These are phyloP conservation scores for Neurospora tetrasperma DNA, from an alignment of 495 filamentous ascomycete genomes.

Conservation along the genomic window DNA sequence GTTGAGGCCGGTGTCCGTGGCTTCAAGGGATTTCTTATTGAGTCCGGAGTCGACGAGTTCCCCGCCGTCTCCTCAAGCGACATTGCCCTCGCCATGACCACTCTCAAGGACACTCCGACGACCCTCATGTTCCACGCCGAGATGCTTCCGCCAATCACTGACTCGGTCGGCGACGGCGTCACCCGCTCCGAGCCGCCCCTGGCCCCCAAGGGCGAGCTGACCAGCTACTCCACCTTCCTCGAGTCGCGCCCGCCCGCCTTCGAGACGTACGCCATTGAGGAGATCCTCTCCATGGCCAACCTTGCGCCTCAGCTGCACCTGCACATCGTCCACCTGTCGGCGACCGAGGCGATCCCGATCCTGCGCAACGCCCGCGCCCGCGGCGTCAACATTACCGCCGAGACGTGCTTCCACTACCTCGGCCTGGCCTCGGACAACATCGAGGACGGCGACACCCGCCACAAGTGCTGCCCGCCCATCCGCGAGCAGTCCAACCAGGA, in stretches of 20 bases:
- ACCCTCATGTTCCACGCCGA: constrained; percentile 98
- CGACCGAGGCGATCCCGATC: constrained; percentile 85
- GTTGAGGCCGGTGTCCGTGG: constrained; percentile 80
- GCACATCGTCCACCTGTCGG: constrained; percentile 92
- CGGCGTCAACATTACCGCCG: constrained; percentile 86
- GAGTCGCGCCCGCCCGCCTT: constrained; percentile 81
- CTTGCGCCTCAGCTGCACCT: constrained; percentile 75
- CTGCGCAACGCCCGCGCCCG: constrained; percentile 65
- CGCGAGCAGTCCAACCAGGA: constrained; percentile 76
- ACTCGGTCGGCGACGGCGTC: constrained; percentile 70
- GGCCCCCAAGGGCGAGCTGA: constrained; percentile 63
- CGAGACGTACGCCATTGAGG: constrained; percentile 81
- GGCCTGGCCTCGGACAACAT: constrained; percentile 83
- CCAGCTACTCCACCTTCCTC: constrained; percentile 82
- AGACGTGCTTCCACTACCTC: constrained; percentile 98
- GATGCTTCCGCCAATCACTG: constrained; percentile 83
- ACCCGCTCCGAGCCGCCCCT: constrained; percentile 63
- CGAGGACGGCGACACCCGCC: constrained; percentile 79
- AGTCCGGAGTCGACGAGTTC: constrained; percentile 94
- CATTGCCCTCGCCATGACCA: constrained; percentile 67
- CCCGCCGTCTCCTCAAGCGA: constrained; percentile 76
- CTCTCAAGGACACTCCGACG: constrained; percentile 64
- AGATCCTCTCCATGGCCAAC: constrained; percentile 72
- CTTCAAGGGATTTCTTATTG: constrained; percentile 97
- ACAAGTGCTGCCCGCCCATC: constrained; percentile 98